Evolutionary conservation across 2,329 filamentous ascomycete species (phyloP).

Genomic region (Penicillium concentricum): DNA sequence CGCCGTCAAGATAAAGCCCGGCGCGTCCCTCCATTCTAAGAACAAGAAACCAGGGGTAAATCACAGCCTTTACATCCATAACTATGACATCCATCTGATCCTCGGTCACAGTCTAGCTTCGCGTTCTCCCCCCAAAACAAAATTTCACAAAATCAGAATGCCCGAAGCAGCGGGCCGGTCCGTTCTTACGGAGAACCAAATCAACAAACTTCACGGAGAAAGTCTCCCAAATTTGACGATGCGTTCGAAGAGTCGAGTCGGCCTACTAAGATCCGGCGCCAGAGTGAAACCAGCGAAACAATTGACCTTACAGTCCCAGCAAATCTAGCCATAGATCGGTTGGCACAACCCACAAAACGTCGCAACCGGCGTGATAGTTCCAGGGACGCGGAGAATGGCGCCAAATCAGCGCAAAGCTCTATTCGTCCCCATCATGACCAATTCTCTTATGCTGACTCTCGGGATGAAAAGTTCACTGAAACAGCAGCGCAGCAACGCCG

Average conservation of each 20-base stretch:
- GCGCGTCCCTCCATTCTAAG: constrained; percentile 20
- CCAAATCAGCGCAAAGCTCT: constrained; percentile 8
- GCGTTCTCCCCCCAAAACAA: constrained; percentile 27
- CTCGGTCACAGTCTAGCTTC: constrained; percentile 9
- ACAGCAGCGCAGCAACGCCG: constrained; percentile 27
- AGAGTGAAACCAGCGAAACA: constrained; percentile 12
- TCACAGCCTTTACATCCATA: neutral
- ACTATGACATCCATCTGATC: constrained; percentile 1
- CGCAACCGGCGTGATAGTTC: constrained; percentile 17
- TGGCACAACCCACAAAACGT: neutral
- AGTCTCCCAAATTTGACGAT: constrained; percentile 10
- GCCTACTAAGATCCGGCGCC: constrained; percentile 32
- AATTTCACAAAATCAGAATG: constrained; percentile 23
- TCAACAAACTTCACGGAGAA: neutral
- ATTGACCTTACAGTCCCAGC: constrained; percentile 1
- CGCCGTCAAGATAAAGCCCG: constrained; percentile 30
- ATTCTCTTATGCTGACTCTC: constrained; percentile 9
- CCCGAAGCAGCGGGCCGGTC: constrained; percentile 35
- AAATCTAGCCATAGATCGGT: neutral
- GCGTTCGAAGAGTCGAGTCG: constrained; percentile 20
- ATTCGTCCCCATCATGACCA: neutral
- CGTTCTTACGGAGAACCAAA: constrained; percentile 25
- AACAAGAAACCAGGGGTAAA: constrained; percentile 25
- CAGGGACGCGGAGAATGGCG: constrained; percentile 20
- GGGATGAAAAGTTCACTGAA: constrained; percentile 26